Percentiles rank a stretch among this genome's conserved stretches.
Conservation (phyloP, 2,329 filamentous ascomycete species). For the Pseudogymnoascus sp. region DNA sequence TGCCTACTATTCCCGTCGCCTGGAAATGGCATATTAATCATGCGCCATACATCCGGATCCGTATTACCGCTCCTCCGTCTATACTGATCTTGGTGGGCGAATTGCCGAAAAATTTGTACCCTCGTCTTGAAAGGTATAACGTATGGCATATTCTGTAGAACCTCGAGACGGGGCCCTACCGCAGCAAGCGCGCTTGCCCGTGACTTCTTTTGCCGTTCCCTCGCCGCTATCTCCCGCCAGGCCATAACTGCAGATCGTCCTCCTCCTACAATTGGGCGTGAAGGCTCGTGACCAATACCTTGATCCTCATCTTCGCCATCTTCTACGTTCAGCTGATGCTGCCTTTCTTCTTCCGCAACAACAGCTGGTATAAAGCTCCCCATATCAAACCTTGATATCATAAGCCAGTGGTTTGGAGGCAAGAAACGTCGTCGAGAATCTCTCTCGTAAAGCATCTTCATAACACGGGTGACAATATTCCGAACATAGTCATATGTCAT, state of each 20-base stretch:
- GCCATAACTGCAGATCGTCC: slow-evolving; percentile 27
- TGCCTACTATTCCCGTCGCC: slow-evolving; percentile 47
- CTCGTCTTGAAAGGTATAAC: slow-evolving; percentile 88
- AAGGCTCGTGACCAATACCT: slow-evolving; percentile 36
- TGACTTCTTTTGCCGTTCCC: slow-evolving; percentile 59
- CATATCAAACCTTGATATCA: slow-evolving; percentile 85
- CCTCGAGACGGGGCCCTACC: slow-evolving; percentile 79
- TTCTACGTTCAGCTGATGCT: slow-evolving; percentile 59
- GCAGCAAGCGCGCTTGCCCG: slow-evolving; percentile 68
- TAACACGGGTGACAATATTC: slow-evolving; percentile 68
- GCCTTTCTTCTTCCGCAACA: slow-evolving; percentile 78
- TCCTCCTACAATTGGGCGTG: slow-evolving; percentile 28
- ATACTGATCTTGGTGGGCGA: slow-evolving; percentile 76
- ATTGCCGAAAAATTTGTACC: slow-evolving; percentile 88
- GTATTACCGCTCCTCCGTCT: slow-evolving; percentile 65
- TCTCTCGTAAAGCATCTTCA: slow-evolving; percentile 86
- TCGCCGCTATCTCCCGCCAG: slow-evolving; percentile 52
- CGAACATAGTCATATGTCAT: slow-evolving; percentile 75
- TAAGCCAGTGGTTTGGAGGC: slow-evolving; percentile 82
- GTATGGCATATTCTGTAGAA: slow-evolving; percentile 94
- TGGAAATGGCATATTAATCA: slow-evolving; percentile 30
- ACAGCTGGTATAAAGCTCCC: slow-evolving; percentile 79
- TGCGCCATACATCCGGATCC: slow-evolving; percentile 71
- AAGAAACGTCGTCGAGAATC: slow-evolving; percentile 85
- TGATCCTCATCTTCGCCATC: slow-evolving; percentile 51